phyloP scores from a whole-genome alignment of 495 filamentous ascomycete genomes.

The Echria macrotheca region DNA sequence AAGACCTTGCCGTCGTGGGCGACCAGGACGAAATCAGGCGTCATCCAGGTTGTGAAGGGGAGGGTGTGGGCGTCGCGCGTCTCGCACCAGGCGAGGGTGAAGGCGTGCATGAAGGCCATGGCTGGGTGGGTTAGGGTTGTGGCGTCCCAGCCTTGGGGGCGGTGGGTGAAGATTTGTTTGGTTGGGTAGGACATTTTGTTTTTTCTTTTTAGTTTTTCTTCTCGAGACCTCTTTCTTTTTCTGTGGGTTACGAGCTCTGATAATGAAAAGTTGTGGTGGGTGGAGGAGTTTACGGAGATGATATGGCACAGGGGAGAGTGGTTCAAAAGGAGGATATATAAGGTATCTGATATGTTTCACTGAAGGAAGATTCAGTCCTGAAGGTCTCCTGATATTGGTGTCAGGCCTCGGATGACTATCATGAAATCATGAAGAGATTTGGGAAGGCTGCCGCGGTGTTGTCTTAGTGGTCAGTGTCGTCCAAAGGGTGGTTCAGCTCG shows the following conservation, averaged over 20 bases:
- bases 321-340: too few relatives aligned
- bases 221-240: neutral
- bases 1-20: neutral
- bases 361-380: neutral
- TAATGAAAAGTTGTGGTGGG: too few relatives aligned
- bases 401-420: neutral
- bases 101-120: constrained; percentile 2
- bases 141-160: neutral
- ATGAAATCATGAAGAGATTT: neutral
- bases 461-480: too few relatives aligned
- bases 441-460: too few relatives aligned
- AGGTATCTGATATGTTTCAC: neutral
- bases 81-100: neutral
- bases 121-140: neutral
- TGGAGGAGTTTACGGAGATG: too few relatives aligned
- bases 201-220: neutral
- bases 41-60: neutral
- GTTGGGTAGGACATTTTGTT: neutral
- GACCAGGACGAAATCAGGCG: neutral
- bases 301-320: too few relatives aligned
- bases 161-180: neutral
- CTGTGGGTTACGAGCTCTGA: neutral
- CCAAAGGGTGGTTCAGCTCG: too few relatives aligned
- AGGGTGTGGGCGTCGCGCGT: neutral
- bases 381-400: neutral